Base-by-base conservation (phyloP, 2,329 filamentous ascomycete species). In the Penicillium sp. region DNA sequence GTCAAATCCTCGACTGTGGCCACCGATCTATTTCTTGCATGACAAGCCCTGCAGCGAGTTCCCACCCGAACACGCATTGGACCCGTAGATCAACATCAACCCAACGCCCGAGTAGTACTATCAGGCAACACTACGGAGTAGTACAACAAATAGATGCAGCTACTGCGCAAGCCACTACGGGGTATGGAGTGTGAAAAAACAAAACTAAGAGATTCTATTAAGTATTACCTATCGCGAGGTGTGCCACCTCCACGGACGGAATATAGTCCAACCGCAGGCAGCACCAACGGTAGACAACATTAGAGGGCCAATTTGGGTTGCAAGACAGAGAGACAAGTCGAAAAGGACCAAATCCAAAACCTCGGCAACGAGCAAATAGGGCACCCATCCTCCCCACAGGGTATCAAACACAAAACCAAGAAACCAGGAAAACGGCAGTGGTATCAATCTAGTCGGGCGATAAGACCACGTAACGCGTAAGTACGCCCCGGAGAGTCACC, bases 151-250 rank as follows among this genome's bases (percentile, higher is more conserved):
- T 27, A 36, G n/a, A n/a, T n/a, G n/a, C 18, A 3, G 11, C 7
- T 22, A 6, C n/a, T 12, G n/a, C 4, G 13, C 13, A 33, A 6
- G 13, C 7, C 5, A 33, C 7, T 14, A 27, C 3, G 11, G 13
- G 22, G n/a, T n/a, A n/a, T n/a, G n/a, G n/a, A n/a, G 3, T n/a
- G 14, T 9, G 2, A 46, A 41, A 55, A 57, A 57, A 60, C 56
- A 56, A 61, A 59, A 52, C 55, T 52, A 46, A 56, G 47, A 56
- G 54, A 64, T 62, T 67, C 64, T 66, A 69, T 69, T 69, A 69
- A 60, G 44, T 64, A 68, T 69, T 67, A 68, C 63, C 64, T 65
- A 64, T 59, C 59, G 63, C 62, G 60, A 58, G 57, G 58, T 58
- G 59, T 60, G 57, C 54, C 61, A 56, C 54, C 59, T 57, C 51